A percentile compares a stretch with the other conserved stretches of the same genome.
These are phyloP conservation scores for Phoma sp. DNA, from an alignment of 2,329 filamentous ascomycete genomes.

Conservation along the genomic window DNA sequence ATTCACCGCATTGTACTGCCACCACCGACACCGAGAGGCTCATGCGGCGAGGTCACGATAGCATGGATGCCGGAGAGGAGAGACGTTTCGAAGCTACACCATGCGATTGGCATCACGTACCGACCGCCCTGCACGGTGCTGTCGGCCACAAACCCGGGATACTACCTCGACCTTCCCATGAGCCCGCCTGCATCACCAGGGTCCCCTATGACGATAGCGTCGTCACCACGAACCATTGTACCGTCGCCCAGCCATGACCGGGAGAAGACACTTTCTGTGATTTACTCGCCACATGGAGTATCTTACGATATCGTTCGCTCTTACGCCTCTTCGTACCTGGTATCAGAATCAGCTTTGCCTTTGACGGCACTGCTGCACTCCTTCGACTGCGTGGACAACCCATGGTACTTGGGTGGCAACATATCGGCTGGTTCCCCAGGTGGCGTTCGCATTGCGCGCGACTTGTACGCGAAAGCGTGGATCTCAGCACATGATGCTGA, in stretches of 20 bases:
- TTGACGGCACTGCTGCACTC: slow-evolving; percentile 70
- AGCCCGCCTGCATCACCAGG: slow-evolving; percentile 45
- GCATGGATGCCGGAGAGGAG: slow-evolving; percentile 67
- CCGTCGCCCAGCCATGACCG: slow-evolving; percentile 43
- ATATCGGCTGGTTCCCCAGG: slow-evolving; percentile 63
- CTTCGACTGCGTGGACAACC: slow-evolving; percentile 65
- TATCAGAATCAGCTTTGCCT: slow-evolving; percentile 63
- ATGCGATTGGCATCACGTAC: slow-evolving; percentile 76
- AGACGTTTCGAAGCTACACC: slow-evolving; percentile 67
- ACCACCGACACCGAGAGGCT: slow-evolving; percentile 58
- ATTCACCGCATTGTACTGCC: slow-evolving; percentile 62
- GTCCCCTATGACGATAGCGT: slow-evolving; percentile 42
- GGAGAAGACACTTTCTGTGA: slow-evolving; percentile 61
- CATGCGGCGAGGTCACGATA: slow-evolving; percentile 73
- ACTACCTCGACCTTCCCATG: slow-evolving; percentile 47
- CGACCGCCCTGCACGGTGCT: slow-evolving; percentile 59
- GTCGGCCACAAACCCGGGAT: slow-evolving; percentile 38
- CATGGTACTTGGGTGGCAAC: slow-evolving; percentile 68
- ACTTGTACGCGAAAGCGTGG: slow-evolving; percentile 63
- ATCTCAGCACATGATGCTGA: slow-evolving; percentile 67
- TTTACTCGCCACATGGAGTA: slow-evolving; percentile 71
- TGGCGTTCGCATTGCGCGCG: slow-evolving; percentile 63
- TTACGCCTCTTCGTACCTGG: slow-evolving; percentile 65
- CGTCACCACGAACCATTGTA: slow-evolving; percentile 42
- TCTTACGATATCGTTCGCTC: slow-evolving; percentile 60